A percentile compares a stretch with the other conserved stretches of the same genome.
phyloP scores from a whole-genome alignment of 1,139 yeast genomes.

The Debaryomycetaceae sp. region DNA sequence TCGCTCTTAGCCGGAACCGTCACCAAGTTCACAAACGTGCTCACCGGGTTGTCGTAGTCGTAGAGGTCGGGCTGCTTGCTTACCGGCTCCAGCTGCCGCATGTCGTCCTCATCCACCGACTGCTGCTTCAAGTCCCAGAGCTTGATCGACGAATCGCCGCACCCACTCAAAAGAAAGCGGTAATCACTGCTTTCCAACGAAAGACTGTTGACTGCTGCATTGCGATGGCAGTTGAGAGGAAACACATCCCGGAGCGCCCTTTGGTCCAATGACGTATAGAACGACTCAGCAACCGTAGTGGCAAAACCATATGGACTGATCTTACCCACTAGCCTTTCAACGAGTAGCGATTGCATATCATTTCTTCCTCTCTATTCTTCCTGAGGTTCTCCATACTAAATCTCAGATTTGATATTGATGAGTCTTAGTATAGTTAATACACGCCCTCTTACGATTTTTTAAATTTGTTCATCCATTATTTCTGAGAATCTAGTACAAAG shows the following conservation, averaged over 20 bases:
- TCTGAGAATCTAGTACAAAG: neutral
- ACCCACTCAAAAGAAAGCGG: conserved; percentile 62
- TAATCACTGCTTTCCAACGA: conserved; percentile 55
- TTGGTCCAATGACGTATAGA: conserved; percentile 28
- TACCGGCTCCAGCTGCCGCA: neutral
- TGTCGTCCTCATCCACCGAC: conserved; percentile 10
- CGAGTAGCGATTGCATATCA: conserved; percentile 37
- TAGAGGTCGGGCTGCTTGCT: conserved; percentile 12
- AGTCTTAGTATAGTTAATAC: neutral
- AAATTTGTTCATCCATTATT: neutral
- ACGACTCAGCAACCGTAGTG: conserved; percentile 38
- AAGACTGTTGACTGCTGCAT: conserved; percentile 60
- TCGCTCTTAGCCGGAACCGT: conserved; percentile 51
- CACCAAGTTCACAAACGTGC: conserved; percentile 27
- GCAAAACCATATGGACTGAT: conserved; percentile 33
- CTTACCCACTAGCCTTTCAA: conserved; percentile 29
- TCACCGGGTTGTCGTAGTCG: conserved; percentile 26
- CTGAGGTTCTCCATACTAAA: no score
- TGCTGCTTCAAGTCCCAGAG: conserved; percentile 50
- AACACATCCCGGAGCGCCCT: conserved; percentile 25
- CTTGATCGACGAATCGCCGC: conserved; percentile 71
- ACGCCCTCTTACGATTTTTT: neutral
- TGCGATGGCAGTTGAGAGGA: conserved; percentile 36
- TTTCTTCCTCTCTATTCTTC: neutral
- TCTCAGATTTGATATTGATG: no score